Conservation (phyloP, 2,329 filamentous ascomycete species). For the Colletotrichum endophyticum region DNA sequence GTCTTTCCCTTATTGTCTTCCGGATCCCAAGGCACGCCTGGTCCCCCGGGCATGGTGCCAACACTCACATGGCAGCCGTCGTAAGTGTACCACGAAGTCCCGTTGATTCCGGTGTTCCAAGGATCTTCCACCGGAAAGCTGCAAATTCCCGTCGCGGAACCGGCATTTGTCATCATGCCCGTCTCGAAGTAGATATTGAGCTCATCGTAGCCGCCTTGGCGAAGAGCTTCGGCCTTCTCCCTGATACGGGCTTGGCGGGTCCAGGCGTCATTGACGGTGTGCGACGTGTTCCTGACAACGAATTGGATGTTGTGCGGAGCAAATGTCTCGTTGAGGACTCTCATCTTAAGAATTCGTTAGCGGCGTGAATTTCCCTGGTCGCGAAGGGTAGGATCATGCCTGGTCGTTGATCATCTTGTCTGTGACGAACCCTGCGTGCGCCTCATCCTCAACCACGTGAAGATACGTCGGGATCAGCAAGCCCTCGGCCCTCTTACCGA, state of each 20-base stretch:
- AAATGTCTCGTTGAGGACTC: constrained; percentile 12
- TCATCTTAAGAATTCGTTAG: not conserved
- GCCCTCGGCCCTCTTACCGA: not conserved
- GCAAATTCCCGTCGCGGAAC: constrained; percentile 39
- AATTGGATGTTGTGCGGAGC: constrained; percentile 13
- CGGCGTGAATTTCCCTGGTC: no score
- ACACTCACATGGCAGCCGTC: constrained; percentile 23
- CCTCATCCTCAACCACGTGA: constrained; percentile 6
- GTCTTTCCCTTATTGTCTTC: constrained; percentile 26
- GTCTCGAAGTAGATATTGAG: constrained; percentile 48
- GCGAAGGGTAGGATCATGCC: not conserved
- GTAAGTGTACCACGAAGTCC: constrained; percentile 6
- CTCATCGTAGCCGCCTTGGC: constrained; percentile 38
- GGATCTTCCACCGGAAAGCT: constrained; percentile 38
- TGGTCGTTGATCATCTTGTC: constrained; percentile 6
- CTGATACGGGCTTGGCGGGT: constrained; percentile 2
- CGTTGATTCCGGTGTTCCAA: constrained; percentile 11
- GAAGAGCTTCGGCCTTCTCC: constrained; percentile 20
- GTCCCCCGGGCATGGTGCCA: constrained; percentile 21
- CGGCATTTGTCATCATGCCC: constrained; percentile 13
- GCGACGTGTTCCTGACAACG: not conserved
- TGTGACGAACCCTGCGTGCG: not conserved
- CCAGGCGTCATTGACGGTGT: constrained; percentile 15
- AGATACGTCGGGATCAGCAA: constrained; percentile 10
- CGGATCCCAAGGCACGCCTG: constrained; percentile 14